Percentiles rank a stretch among this genome's conserved stretches.
Evolutionary conservation across 129 eudicot genomes (phyloP).

Genomic region (Daucus carota): DNA sequence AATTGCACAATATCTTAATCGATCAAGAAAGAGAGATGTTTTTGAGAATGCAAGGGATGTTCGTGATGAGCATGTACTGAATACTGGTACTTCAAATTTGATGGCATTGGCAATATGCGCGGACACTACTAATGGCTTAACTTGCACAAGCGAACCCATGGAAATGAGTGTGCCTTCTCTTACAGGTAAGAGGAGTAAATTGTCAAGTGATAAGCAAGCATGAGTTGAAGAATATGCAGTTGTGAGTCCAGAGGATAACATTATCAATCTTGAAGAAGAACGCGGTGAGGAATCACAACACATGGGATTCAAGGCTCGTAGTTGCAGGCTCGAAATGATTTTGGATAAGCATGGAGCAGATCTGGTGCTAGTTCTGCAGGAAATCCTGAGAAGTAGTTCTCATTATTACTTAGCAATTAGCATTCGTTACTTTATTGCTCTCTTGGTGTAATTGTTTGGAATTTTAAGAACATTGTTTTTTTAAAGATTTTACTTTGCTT

Average conservation of each 20-base stretch:
- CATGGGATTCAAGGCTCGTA: neutral
- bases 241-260: neutral
- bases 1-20: neutral
- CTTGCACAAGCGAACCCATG: neutral
- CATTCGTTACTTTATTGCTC: neutral
- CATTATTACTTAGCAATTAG: neutral
- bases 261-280: conserved; percentile 1
- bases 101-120: neutral
- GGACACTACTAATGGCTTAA: neutral
- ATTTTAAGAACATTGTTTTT: too few species aligned
- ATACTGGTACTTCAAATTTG: neutral
- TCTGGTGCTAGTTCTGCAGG: neutral
- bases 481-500: neutral
- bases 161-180: neutral
- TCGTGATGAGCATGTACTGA: neutral
- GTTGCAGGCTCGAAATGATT: conserved; percentile 9
- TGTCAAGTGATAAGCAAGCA: neutral
- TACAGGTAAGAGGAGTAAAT: neutral
- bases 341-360: neutral
- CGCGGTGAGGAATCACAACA: neutral
- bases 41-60: neutral
- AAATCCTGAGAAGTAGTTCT: neutral
- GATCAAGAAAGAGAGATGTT: neutral
- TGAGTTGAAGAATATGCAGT: neutral
- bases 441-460: neutral